Evolutionary conservation across 2,329 filamentous ascomycete species (phyloP).

Genomic region (Sarocladiaceae sp.): DNA sequence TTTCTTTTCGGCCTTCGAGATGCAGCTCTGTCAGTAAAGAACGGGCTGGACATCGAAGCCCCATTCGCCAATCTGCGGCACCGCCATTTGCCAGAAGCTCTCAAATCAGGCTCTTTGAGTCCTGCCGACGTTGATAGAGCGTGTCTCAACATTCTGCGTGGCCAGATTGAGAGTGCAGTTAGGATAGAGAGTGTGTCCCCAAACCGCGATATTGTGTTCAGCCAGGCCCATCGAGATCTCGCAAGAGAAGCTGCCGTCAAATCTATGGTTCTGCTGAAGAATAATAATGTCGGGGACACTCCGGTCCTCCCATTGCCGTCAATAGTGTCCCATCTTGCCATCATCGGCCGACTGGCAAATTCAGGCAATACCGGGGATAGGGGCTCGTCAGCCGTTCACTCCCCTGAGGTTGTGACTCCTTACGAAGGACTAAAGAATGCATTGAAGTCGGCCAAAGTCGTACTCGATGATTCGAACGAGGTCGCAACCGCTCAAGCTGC

Average conservation of each 20-base stretch:
- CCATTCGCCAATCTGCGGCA: slow-evolving; percentile 15
- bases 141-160: slow-evolving; percentile 10
- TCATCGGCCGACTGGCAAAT: slow-evolving; percentile 17
- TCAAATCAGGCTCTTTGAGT: slow-evolving; percentile 3
- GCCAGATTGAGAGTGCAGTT: slow-evolving; percentile 11
- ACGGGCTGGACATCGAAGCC: slow-evolving; percentile 18
- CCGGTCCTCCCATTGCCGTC: slow-evolving; percentile 5
- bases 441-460: slow-evolving; percentile 1
- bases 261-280: slow-evolving; percentile 19
- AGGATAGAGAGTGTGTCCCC: background rate
- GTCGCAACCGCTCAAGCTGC: background rate
- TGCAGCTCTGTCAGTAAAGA: slow-evolving; percentile 14
- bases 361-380: slow-evolving; percentile 15
- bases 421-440: slow-evolving; percentile 14
- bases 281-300: background rate
- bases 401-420: slow-evolving; percentile 11
- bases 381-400: slow-evolving; percentile 15
- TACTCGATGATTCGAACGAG: slow-evolving; percentile 10
- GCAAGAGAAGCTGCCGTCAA: slow-evolving; percentile 14
- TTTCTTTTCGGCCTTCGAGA: slow-evolving; percentile 17
- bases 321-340: slow-evolving; percentile 10
- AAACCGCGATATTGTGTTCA: slow-evolving; percentile 14
- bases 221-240: slow-evolving; percentile 14
- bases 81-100: background rate
- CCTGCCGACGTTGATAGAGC: slow-evolving; percentile 12